A percentile compares a stretch with the other conserved stretches of the same genome.
Conservation (phyloP, 768 basidiomycete species). For the Lanmaoa pseudosensibilis region DNA sequence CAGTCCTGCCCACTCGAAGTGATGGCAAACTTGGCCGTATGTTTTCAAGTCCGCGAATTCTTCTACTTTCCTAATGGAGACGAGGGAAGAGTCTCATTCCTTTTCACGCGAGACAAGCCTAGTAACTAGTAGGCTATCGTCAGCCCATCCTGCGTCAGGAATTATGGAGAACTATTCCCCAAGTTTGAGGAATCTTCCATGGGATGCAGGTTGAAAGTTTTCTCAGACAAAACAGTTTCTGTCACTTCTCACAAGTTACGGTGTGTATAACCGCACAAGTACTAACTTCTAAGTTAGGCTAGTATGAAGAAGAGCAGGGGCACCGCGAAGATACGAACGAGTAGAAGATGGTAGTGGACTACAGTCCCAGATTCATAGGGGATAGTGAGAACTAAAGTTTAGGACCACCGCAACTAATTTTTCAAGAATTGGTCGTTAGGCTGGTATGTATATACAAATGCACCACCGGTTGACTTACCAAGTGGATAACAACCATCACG, state of each 20-base stretch:
- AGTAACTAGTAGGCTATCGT: no score
- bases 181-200: background rate
- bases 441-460: background rate
- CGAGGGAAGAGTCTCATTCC: no score
- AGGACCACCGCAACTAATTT: background rate
- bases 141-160: background rate
- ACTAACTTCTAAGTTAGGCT: no score
- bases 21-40: background rate
- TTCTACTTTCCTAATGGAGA: slow-evolving; percentile 11
- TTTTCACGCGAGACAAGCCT: background rate
- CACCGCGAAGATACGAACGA: background rate
- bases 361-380: no score
- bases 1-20: background rate
- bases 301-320: background rate
- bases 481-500: background rate
- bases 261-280: background rate
- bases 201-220: background rate
- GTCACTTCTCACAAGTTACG: background rate
- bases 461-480: background rate
- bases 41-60: slow-evolving; percentile 14
- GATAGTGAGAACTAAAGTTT: background rate
- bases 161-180: background rate
- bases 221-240: background rate
- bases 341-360: background rate
- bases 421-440: background rate